Conservation (phyloP, 1,139 yeast genomes). For the Schizosaccharomyces versatilis region DNA sequence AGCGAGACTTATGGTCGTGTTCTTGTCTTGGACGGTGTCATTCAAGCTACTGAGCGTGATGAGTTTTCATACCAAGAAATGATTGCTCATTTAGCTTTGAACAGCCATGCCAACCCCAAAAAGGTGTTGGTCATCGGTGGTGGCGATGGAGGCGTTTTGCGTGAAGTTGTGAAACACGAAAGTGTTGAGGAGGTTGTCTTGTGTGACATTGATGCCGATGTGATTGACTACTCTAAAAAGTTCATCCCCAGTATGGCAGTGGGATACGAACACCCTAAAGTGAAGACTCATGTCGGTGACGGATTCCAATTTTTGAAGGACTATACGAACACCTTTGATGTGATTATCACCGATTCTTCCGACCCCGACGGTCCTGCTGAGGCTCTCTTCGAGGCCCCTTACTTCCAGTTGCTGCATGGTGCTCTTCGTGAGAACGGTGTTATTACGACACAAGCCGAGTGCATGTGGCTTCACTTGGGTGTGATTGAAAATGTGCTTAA, state of each 20-base stretch:
- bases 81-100: constrained; percentile 59
- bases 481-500: constrained; percentile 37
- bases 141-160: constrained; percentile 80
- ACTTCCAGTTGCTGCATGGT: constrained; percentile 47
- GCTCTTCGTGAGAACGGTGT: constrained; percentile 56
- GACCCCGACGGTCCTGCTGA: constrained; percentile 98
- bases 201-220: constrained; percentile 75
- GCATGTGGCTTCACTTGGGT: constrained; percentile 67
- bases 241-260: constrained; percentile 65
- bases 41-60: constrained; percentile 75
- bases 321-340: constrained; percentile 39
- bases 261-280: constrained; percentile 48
- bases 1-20: constrained; percentile 64
- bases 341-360: constrained; percentile 82
- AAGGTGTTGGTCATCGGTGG: constrained; percentile 75
- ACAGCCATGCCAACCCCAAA: constrained; percentile 52
- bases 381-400: constrained; percentile 64
- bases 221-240: constrained; percentile 49
- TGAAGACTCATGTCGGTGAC: constrained; percentile 56
- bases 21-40: constrained; percentile 62
- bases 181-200: constrained; percentile 48
- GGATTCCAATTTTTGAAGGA: constrained; percentile 62
- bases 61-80: constrained; percentile 75
- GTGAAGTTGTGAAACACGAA: constrained; percentile 62
- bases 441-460: constrained; percentile 77